These are phyloP conservation scores for Coemansia sp. DNA, from an alignment of 192 early-diverging fungal genomes.

Conservation along the genomic window DNA sequence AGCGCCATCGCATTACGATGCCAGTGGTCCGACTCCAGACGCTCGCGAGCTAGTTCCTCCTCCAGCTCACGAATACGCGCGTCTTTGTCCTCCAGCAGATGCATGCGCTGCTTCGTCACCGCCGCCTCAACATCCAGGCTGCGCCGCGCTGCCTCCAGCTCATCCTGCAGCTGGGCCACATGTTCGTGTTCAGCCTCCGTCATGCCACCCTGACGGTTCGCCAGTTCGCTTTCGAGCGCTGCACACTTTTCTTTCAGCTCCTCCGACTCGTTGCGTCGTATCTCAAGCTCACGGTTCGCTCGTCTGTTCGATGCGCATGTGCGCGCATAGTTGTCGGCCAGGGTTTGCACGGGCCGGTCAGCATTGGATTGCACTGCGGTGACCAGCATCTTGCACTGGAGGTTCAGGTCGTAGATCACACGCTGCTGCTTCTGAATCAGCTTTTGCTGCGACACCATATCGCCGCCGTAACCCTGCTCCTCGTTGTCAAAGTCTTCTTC, in stretches of 20 bases:
- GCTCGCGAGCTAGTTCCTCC: constrained; percentile 29
- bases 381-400: constrained; percentile 34
- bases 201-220: constrained; percentile 27
- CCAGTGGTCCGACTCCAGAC: constrained; percentile 22
- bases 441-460: constrained; percentile 50
- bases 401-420: constrained; percentile 43
- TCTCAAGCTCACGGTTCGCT: constrained; percentile 35
- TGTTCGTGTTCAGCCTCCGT: constrained; percentile 11
- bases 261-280: constrained; percentile 16
- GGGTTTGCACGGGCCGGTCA: constrained; percentile 21
- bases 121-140: constrained; percentile 13
- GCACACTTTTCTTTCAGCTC: constrained; percentile 14
- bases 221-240: constrained; percentile 10
- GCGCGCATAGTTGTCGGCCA: constrained; percentile 26
- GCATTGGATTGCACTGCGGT: constrained; percentile 27
- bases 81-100: constrained; percentile 25
- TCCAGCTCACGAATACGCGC: constrained; percentile 21
- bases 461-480: constrained; percentile 27
- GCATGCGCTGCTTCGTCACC: constrained; percentile 13
- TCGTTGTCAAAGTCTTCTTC: constrained; percentile 50
- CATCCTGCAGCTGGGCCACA: constrained; percentile 5
- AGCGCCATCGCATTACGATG: constrained; percentile 11
- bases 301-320: constrained; percentile 49
- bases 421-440: constrained; percentile 55
- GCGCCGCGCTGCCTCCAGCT: constrained; percentile 5